Conservation (phyloP, 108 stramenopile genomes). For the Cyclotella kingstonii region DNA sequence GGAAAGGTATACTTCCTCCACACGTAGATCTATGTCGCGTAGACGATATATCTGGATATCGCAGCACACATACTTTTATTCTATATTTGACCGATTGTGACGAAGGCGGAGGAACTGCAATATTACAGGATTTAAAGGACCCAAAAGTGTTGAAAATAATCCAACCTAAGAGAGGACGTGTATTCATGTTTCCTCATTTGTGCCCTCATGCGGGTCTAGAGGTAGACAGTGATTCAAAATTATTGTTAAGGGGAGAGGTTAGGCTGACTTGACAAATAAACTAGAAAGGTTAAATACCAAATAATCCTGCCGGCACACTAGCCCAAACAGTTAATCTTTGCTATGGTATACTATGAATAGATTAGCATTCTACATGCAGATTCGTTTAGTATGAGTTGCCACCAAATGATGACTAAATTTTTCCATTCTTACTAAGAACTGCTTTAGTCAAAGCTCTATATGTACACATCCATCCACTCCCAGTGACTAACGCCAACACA, state of each 20-base stretch:
- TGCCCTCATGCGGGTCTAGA: slow-evolving; percentile 70
- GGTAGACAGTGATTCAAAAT: slow-evolving; percentile 61
- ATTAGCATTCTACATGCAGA: too few species aligned
- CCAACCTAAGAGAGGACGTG: slow-evolving; percentile 56
- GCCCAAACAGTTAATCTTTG: too few species aligned
- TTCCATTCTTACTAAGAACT: slow-evolving; percentile 1
- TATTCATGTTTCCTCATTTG: slow-evolving; percentile 72
- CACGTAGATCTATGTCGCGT: slow-evolving; percentile 74
- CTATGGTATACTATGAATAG: too few species aligned
- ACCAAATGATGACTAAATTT: neutral
- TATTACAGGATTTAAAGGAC: slow-evolving; percentile 50
- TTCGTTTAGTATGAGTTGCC: too few species aligned
- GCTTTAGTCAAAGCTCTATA: slow-evolving; percentile 32
- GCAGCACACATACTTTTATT: slow-evolving; percentile 82
- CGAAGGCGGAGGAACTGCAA: slow-evolving; percentile 64
- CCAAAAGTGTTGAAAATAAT: slow-evolving; percentile 47
- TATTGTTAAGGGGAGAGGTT: slow-evolving; percentile 79
- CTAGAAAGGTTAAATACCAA: too few species aligned
- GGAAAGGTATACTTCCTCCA: slow-evolving; percentile 51
- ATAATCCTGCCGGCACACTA: too few species aligned
- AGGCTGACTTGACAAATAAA: too few species aligned
- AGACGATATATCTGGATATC: slow-evolving; percentile 37
- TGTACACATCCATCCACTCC: slow-evolving; percentile 32
- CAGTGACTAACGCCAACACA: slow-evolving; percentile 15
- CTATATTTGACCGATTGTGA: slow-evolving; percentile 65